Evolutionary conservation across 306 rosid species (phyloP).

Genomic region (Cicer bijugum): DNA sequence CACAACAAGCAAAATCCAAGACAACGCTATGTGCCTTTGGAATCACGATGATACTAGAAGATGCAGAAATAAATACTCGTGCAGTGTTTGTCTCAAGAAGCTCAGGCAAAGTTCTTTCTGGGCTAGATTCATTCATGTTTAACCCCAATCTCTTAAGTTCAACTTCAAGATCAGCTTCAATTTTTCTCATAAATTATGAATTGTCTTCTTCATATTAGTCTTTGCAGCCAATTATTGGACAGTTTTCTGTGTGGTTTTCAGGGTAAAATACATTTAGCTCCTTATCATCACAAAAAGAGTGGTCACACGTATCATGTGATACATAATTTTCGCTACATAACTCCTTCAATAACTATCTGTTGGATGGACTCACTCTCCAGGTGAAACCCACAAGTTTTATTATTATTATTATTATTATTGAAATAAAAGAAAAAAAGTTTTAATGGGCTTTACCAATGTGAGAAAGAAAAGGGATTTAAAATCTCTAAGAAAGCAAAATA

Average conservation of each 20-base stretch:
- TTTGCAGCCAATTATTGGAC: conserved; percentile 44
- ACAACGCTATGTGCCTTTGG: not conserved
- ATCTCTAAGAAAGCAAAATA: too few relatives aligned
- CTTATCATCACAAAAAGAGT: conserved; percentile 45
- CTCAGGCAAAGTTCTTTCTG: conserved; percentile 54
- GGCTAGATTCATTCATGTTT: conserved; percentile 59
- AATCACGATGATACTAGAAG: not conserved
- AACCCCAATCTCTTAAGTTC: conserved; percentile 89
- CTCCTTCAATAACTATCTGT: conserved; percentile 66
- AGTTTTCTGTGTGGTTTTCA: conserved; percentile 51
- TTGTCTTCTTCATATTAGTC: conserved; percentile 55
- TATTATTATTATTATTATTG: too few relatives aligned
- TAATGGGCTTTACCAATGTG: too few relatives aligned
- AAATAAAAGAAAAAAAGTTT: too few relatives aligned
- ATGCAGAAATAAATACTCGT: not conserved
- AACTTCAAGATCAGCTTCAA: conserved; percentile 98
- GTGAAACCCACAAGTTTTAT: too few relatives aligned
- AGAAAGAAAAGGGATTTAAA: too few relatives aligned
- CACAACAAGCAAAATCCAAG: conserved; percentile 24
- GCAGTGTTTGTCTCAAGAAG: conserved; percentile 67
- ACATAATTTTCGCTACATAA: conserved; percentile 65
- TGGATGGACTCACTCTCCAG: too few relatives aligned
- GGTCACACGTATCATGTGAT: conserved; percentile 55
- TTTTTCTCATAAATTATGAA: conserved; percentile 75
- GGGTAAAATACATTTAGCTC: conserved; percentile 49